Evolutionary conservation across 129 eudicot genomes (phyloP).

Genomic region (Arctium minus): DNA sequence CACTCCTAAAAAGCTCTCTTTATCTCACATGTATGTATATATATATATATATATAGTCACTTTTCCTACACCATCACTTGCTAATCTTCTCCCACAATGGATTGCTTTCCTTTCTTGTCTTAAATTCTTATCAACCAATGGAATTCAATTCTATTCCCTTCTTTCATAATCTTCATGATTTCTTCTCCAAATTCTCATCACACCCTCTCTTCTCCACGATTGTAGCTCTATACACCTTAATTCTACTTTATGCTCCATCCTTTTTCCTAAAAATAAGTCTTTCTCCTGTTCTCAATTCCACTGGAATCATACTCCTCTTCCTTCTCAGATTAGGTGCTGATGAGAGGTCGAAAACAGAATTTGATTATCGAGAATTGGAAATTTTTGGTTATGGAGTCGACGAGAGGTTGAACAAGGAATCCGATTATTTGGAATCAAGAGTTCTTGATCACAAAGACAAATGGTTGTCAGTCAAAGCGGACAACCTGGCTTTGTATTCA

Average conservation of each 20-base stretch:
- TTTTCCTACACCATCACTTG: slow-evolving; percentile 20
- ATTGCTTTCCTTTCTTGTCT: slow-evolving; percentile 5
- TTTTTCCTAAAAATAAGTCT: slow-evolving; percentile 31
- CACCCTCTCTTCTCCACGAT: slow-evolving; percentile 57
- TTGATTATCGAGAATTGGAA: neutral
- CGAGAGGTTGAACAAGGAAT: slow-evolving; percentile 19
- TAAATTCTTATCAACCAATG: slow-evolving; percentile 8
- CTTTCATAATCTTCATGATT: slow-evolving; percentile 1
- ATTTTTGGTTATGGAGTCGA: slow-evolving; percentile 7
- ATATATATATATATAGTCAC: neutral
- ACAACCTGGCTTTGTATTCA: neutral
- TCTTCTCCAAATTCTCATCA: neutral
- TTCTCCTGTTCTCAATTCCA: slow-evolving; percentile 60
- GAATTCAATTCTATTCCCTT: slow-evolving; percentile 20
- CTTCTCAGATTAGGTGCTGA: slow-evolving; percentile 62
- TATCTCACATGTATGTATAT: slow-evolving; percentile 20
- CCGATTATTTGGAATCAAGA: slow-evolving; percentile 10
- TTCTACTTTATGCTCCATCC: slow-evolving; percentile 60
- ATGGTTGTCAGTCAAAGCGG: neutral
- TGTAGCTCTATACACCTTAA: slow-evolving; percentile 50
- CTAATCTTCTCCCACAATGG: slow-evolving; percentile 6
- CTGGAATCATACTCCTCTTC: slow-evolving; percentile 46
- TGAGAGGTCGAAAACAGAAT: slow-evolving; percentile 21
- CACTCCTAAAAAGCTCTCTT: slow-evolving; percentile 31
- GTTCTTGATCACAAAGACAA: slow-evolving; percentile 3